Base-by-base conservation (phyloP, 768 basidiomycete species). In the Leccinum ochraceum region DNA sequence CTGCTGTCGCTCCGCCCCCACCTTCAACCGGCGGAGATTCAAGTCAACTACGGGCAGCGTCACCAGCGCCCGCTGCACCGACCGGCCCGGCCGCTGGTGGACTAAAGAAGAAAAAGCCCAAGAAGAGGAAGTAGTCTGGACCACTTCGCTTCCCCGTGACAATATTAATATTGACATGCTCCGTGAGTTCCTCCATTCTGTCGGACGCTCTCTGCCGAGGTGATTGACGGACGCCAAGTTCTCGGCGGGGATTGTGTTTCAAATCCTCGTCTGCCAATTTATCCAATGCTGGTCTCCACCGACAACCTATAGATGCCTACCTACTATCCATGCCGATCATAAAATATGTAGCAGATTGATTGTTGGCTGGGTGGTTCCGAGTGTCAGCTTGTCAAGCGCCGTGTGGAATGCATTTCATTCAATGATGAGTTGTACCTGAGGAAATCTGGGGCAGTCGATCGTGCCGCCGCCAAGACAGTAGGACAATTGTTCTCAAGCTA, bases 21-120 rank as follows among this genome's bases (percentile, higher is more conserved):
- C 63, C 65, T 44, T 60, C 63, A 20, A 61, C 61, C 26, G 64
- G 64, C 57, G 62, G 59, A 56, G 60, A 71, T 36, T 61, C 71
- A 57, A 49, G 60, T 53, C 69, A 69, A n/a, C 68, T 73, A 50
- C 73, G 75, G 8, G 71, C 76, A 44, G 60, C 70, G 20, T 74
- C 80, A 34, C 75, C 74, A 30, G 68, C 69, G 36, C 61, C 74
- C 44, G 73, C 65, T 55, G 72, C 24, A 66, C 80, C 44, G 54
- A 63, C 75, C 3, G 69, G 73, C 14, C 66, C 78, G 17, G 71
- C 79, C n/a, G 76, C 79, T 46, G 87, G 85, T 17, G 89, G 85
- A 3, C 82, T 86, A 46, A 90, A 89, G 77, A 93, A 92, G 81
- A 93, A 92, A 79, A 92, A 90, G 74, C 79, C 83, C 52, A 89